Percentiles rank a stretch among this genome's conserved stretches.
These are phyloP conservation scores for Hymenoscyphus linearis DNA, from an alignment of 2,329 filamentous ascomycete genomes.

Conservation along the genomic window DNA sequence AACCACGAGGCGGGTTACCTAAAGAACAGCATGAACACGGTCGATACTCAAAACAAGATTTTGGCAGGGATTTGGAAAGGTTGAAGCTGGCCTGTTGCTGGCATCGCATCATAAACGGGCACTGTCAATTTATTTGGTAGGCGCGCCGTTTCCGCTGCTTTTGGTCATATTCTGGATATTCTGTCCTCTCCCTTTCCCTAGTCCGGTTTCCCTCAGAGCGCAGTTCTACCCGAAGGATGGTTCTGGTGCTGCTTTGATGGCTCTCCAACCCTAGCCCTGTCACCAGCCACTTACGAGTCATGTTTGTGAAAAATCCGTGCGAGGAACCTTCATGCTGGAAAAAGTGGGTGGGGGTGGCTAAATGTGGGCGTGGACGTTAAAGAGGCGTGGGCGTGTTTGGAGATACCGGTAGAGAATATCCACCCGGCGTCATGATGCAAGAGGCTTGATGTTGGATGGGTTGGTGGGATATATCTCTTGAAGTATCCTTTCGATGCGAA, in stretches of 20 bases:
- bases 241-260: slow-evolving; percentile 7
- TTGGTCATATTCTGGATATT: too few relatives aligned
- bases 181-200: not conserved
- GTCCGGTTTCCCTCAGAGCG: not conserved
- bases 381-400: too few relatives aligned
- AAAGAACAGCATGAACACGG: slow-evolving; percentile 4
- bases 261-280: not conserved
- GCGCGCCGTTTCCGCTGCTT: slow-evolving; percentile 4
- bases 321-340: slow-evolving; percentile 5
- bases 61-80: not conserved
- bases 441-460: too few relatives aligned
- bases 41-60: slow-evolving; percentile 5
- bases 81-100: not conserved
- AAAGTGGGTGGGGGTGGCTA: not conserved
- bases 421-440: too few relatives aligned
- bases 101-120: not conserved
- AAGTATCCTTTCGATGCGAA: too few relatives aligned
- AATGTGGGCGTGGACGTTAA: too few relatives aligned
- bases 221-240: slow-evolving; percentile 3
- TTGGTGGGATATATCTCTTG: too few relatives aligned
- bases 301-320: slow-evolving; percentile 5
- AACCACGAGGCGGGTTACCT: not conserved
- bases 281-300: slow-evolving; percentile 3
- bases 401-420: too few relatives aligned
- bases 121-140: not conserved